A percentile compares a stretch with the other conserved stretches of the same genome.
Conservation (phyloP, 176 grass and related monocot species). For the Carex littledalei region DNA sequence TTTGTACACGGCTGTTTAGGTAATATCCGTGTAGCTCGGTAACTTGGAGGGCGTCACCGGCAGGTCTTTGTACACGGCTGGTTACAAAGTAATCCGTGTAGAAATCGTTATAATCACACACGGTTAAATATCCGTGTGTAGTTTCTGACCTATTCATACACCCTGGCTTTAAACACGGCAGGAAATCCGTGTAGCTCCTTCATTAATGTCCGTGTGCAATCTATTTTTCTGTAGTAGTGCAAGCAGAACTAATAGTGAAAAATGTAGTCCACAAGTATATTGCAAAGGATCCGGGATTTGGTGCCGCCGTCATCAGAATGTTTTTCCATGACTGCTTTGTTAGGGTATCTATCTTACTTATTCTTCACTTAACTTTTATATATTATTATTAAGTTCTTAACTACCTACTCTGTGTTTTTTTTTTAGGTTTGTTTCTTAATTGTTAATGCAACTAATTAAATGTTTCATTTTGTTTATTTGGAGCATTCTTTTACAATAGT, state of each 20-base stretch:
- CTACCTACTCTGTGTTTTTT: not conserved
- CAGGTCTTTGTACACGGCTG: too few relatives aligned
- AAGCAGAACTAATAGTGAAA: conserved; percentile 42
- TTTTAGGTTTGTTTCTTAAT: not conserved
- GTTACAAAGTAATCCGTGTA: too few relatives aligned
- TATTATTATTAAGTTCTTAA: not conserved
- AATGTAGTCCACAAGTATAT: conserved; percentile 31
- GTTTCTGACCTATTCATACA: too few relatives aligned
- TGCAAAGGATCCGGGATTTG: conserved; percentile 34
- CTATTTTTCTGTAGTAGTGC: too few relatives aligned
- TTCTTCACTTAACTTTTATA: not conserved
- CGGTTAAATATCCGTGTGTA: too few relatives aligned
- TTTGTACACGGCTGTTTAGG: too few relatives aligned
- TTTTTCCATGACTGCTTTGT: conserved; percentile 79
- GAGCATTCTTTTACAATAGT: not conserved
- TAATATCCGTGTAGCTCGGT: too few relatives aligned
- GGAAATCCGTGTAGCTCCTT: too few relatives aligned
- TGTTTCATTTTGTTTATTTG: not conserved
- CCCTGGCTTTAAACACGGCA: too few relatives aligned
- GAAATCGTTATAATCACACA: too few relatives aligned
- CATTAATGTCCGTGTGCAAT: too few relatives aligned
- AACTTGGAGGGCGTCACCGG: too few relatives aligned
- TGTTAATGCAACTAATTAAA: not conserved
- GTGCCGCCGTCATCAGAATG: conserved; percentile 48
- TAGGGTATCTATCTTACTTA: conserved; percentile 14